Percentiles rank a stretch among this genome's conserved stretches.
Evolutionary conservation across 345 rosid species (phyloP).

Genomic region (Populus davidiana): DNA sequence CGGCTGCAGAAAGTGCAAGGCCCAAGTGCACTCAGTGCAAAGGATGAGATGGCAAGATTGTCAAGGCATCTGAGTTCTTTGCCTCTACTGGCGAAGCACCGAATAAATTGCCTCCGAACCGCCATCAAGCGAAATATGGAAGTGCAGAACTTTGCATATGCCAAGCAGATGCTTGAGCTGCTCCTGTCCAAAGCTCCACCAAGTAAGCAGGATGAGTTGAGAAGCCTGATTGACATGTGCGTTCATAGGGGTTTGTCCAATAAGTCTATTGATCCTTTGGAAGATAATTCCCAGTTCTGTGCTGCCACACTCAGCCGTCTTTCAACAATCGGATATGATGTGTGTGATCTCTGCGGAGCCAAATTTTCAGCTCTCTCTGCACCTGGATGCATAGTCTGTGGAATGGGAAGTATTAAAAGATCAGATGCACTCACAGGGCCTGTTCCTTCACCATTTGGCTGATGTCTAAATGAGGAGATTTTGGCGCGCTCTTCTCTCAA

Average conservation of each 20-base stretch:
- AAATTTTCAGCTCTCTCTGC: conserved; percentile 87
- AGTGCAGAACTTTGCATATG: conserved; percentile 86
- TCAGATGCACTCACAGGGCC: conserved; percentile 86
- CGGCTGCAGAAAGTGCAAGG: conserved; percentile 89
- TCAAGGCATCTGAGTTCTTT: conserved; percentile 88
- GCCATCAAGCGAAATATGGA: conserved; percentile 98
- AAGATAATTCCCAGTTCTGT: conserved; percentile 95
- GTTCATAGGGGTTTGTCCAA: conserved; percentile 79
- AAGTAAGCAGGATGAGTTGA: conserved; percentile 82
- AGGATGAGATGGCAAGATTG: conserved; percentile 96
- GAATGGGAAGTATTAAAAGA: conserved; percentile 94
- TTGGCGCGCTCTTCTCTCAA: not conserved
- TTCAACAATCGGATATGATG: conserved; percentile 94
- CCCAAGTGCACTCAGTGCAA: conserved; percentile 86
- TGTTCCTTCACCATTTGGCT: conserved; percentile 85
- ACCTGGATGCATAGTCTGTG: conserved; percentile 94
- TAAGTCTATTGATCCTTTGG: conserved; percentile 91
- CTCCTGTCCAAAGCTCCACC: conserved; percentile 90
- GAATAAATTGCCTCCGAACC: conserved; percentile 91
- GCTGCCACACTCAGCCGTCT: conserved; percentile 91
- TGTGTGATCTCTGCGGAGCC: conserved; percentile 92
- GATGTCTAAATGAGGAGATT: conserved; percentile 8
- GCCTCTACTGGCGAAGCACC: conserved; percentile 86
- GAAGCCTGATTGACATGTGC: conserved; percentile 85
- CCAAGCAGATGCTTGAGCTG: conserved; percentile 94